Conservation (phyloP, 78 protist genomes). For the Chrysochromulina parva region DNA sequence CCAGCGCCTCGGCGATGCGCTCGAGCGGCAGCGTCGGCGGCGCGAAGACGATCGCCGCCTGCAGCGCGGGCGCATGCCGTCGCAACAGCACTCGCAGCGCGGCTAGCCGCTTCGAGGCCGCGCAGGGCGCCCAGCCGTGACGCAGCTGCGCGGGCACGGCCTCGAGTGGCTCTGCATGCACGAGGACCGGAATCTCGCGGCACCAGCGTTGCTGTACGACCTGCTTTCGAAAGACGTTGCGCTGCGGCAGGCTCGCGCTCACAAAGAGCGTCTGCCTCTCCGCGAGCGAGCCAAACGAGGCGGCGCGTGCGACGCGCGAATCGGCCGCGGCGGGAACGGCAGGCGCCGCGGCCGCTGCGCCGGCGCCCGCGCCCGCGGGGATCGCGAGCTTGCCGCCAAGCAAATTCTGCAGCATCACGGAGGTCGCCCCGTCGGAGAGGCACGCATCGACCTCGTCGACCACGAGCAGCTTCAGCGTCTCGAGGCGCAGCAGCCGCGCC, state of each 20-base stretch:
- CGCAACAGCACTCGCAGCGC: not conserved
- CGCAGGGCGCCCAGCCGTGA: not conserved
- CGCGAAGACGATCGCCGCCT: not conserved
- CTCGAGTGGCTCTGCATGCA: not conserved
- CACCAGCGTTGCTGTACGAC: not conserved
- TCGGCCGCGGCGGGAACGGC: not conserved
- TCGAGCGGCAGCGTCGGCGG: not conserved
- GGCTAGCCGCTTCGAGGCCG: not conserved
- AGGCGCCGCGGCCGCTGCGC: too few species aligned
- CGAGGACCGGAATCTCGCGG: not conserved
- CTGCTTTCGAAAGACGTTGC: not conserved
- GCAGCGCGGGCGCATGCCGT: not conserved
- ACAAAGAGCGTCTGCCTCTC: not conserved
- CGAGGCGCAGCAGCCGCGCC: not conserved
- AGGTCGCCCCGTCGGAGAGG: not conserved
- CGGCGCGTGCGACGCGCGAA: not conserved
- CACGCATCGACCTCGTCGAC: conserved; percentile 4
- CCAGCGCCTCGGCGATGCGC: not conserved
- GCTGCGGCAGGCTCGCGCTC: not conserved
- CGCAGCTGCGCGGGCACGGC: not conserved
- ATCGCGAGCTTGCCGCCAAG: not conserved
- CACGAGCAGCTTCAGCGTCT: not conserved
- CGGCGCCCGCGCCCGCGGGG: too few species aligned
- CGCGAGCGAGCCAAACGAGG: not conserved
- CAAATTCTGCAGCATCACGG: not conserved